Percentiles rank a stretch among this genome's conserved stretches.
These are phyloP conservation scores for Didymella keratinophila DNA, from an alignment of 2,329 filamentous ascomycete species.

Conservation along the genomic window DNA sequence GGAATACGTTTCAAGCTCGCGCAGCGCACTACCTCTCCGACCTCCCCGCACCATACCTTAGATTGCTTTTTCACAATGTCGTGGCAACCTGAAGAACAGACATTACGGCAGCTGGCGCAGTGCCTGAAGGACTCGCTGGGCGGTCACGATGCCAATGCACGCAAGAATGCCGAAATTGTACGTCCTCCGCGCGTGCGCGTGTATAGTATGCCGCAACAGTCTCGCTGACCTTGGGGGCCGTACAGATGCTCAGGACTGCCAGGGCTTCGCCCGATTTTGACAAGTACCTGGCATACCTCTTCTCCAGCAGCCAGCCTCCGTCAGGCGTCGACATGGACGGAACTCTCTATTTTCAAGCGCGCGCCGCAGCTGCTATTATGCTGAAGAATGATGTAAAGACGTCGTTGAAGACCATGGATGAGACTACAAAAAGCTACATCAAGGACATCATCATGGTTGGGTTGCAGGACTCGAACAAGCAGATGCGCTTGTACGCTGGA, in stretches of 20 bases:
- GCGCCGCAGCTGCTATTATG: constrained; percentile 89
- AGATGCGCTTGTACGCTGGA: constrained; percentile 88
- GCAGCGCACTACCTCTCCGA: constrained; percentile 17
- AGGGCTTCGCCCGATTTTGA: constrained; percentile 90
- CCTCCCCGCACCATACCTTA: constrained; percentile 26
- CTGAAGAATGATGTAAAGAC: constrained; percentile 90
- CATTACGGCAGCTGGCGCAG: constrained; percentile 84
- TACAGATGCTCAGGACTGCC: constrained; percentile 89
- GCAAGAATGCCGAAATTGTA: constrained; percentile 90
- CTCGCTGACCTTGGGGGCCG: constrained; percentile 36
- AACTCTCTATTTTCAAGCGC: constrained; percentile 75
- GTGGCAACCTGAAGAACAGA: constrained; percentile 91
- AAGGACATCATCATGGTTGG: constrained; percentile 79
- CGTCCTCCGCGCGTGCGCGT: constrained; percentile 51
- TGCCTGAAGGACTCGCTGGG: constrained; percentile 93
- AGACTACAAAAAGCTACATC: constrained; percentile 76
- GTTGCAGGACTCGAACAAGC: constrained; percentile 79
- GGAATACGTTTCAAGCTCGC: neutral
- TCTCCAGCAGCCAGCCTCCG: constrained; percentile 73
- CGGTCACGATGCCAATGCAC: constrained; percentile 77
- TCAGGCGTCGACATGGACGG: constrained; percentile 66
- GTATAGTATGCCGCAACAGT: constrained; percentile 4
- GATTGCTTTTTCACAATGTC: constrained; percentile 65
- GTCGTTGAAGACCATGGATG: constrained; percentile 77
- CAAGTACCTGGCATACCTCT: constrained; percentile 94